These are phyloP conservation scores for Salicornia ramosissima DNA, from an alignment of 148 eudicot species.

Conservation along the genomic window DNA sequence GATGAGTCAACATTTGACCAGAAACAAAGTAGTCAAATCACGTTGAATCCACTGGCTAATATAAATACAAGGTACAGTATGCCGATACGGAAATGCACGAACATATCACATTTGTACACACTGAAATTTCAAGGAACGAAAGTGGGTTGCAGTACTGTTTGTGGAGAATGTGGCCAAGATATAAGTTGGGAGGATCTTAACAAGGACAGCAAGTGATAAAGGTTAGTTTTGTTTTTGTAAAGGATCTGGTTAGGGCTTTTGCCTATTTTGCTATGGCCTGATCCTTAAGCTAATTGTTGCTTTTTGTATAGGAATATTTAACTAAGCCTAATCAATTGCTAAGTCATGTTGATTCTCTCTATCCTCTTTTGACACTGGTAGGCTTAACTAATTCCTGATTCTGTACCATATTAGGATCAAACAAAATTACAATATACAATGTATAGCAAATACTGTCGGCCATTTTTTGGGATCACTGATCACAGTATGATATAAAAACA, in stretches of 20 bases:
- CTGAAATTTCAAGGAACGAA: slow-evolving; percentile 67
- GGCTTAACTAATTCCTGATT: slow-evolving; percentile 1
- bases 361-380: neutral
- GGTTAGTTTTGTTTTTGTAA: neutral
- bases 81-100: slow-evolving; percentile 57
- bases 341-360: neutral
- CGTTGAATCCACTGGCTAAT: slow-evolving; percentile 19
- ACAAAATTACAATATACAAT: neutral
- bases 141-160: slow-evolving; percentile 57
- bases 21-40: slow-evolving; percentile 15
- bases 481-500: slow-evolving; percentile 14
- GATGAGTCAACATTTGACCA: slow-evolving; percentile 35
- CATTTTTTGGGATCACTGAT: slow-evolving; percentile 13
- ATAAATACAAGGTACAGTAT: slow-evolving; percentile 35
- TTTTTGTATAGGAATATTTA: slow-evolving; percentile 2
- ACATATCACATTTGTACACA: slow-evolving; percentile 58
- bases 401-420: neutral
- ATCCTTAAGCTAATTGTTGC: slow-evolving; percentile 10
- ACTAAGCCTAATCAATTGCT: neutral
- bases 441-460: slow-evolving; percentile 17
- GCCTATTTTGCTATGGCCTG: slow-evolving; percentile 17
- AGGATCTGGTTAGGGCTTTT: neutral
- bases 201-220: slow-evolving; percentile 17
- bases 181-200: slow-evolving; percentile 56
- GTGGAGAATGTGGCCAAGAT: slow-evolving; percentile 83